These are phyloP conservation scores for Russula abietina DNA, from an alignment of 768 basidiomycete species.

Conservation along the genomic window DNA sequence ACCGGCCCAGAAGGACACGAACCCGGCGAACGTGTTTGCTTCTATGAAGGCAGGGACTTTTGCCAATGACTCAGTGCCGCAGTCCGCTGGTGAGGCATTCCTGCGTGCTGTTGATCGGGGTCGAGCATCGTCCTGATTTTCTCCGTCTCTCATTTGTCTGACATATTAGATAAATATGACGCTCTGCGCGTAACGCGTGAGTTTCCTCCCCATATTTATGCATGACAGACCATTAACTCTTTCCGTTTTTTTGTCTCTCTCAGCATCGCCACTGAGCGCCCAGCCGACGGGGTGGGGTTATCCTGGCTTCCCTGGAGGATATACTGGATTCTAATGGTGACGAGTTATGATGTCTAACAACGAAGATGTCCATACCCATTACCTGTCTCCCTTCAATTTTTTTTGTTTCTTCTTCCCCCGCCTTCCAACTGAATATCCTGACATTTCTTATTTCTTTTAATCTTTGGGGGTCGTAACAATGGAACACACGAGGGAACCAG, in stretches of 20 bases:
- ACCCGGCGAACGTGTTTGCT: slow-evolving; percentile 80
- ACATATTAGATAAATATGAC: slow-evolving; percentile 52
- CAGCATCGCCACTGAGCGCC: slow-evolving; percentile 36
- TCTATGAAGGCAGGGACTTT: slow-evolving; percentile 90
- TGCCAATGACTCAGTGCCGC: slow-evolving; percentile 52
- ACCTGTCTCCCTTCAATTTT: background rate
- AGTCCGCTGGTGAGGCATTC: slow-evolving; percentile 47
- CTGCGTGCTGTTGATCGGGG: slow-evolving; percentile 14
- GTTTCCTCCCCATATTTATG: slow-evolving; percentile 21
- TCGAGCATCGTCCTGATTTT: slow-evolving; percentile 12
- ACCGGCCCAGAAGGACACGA: slow-evolving; percentile 49
- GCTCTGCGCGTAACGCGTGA: slow-evolving; percentile 53
- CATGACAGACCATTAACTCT: background rate
- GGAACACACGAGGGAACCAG: background rate
- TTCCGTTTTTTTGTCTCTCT: background rate
- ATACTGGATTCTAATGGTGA: slow-evolving; percentile 31
- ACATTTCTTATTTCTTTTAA: background rate
- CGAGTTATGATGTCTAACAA: background rate
- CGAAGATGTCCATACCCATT: slow-evolving; percentile 33
- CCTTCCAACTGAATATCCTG: background rate
- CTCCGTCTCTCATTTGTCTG: no score
- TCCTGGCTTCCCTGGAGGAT: slow-evolving; percentile 31
- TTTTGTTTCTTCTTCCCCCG: background rate
- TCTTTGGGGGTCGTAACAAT: background rate
- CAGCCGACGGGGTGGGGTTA: slow-evolving; percentile 60